Evolutionary conservation across 139 green algal species (phyloP).

Genomic region (Volvox reticuliferus): DNA sequence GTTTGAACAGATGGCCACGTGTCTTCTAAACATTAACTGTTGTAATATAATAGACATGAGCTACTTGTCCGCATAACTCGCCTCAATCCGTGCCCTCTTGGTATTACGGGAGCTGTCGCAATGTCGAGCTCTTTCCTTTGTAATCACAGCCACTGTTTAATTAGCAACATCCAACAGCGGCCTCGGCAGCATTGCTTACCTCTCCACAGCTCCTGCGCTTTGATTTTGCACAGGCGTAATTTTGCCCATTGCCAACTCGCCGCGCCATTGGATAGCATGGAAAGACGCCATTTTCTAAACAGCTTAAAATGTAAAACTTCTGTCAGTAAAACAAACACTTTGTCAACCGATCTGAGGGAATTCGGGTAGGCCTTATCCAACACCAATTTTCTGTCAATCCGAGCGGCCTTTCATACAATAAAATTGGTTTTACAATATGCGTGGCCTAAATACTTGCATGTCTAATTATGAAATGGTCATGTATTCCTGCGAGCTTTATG

Average conservation of each 20-base stretch:
- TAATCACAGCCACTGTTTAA: not conserved
- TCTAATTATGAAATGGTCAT: too few relatives aligned
- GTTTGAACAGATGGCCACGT: too few relatives aligned
- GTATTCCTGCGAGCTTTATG: too few relatives aligned
- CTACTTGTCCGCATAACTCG: not conserved
- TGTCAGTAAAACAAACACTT: not conserved
- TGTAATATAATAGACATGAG: not conserved
- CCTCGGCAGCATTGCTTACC: not conserved
- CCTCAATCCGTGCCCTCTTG: not conserved
- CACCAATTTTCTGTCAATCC: too few relatives aligned
- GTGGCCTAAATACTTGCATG: too few relatives aligned
- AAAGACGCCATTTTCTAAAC: not conserved
- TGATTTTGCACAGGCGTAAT: not conserved
- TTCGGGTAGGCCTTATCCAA: not conserved
- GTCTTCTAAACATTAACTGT: too few relatives aligned
- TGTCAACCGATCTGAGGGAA: not conserved
- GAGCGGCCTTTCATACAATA: too few relatives aligned
- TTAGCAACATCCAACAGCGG: not conserved
- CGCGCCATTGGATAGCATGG: not conserved
- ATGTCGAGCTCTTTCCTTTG: not conserved
- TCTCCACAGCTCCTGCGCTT: not conserved
- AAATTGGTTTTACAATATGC: too few relatives aligned
- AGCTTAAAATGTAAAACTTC: not conserved
- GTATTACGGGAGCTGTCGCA: not conserved
- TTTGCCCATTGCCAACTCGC: not conserved